Base-by-base conservation (phyloP, 2,329 filamentous ascomycete genomes). In the Verticillium nubilum region DNA sequence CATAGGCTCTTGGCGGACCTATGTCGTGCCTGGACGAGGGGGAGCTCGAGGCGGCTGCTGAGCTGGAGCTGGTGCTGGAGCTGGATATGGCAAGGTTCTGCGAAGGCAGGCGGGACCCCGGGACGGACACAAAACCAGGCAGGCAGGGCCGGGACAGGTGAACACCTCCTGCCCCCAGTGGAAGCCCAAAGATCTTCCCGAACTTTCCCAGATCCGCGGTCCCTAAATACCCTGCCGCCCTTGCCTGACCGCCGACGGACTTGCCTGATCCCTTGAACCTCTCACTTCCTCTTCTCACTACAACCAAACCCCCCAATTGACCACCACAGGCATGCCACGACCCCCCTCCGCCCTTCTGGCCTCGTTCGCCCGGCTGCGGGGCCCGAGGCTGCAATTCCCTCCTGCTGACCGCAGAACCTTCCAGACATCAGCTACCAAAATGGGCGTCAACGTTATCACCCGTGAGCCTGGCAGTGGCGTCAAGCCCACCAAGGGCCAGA, bases 391-490 rank as follows among this genome's bases (percentile, higher is more conserved):
- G 35, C 35, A 19, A n/a, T 42, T 50, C 19, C n/a, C 42, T 50
- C 42, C 42, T 19, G 19, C 42, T 50, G 19, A 50, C 42, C 42
- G 19, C 42, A 50, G 42, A 50, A 47, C 19, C 33, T 27, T 55
- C 47, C 31, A 35, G 31, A 52, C 23, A 26, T 53, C 54, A 12
- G 29, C 61, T 59, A 64, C 64, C 74, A 81, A 63, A 68, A 92
- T 92, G 89, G 88, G 83, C 74, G 90, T 97, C 69, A 82, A 79
- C 61, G 96, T 92, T 81, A 82, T 80, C 56, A 75, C 84, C 64
- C 73, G 87, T 67, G 70, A 76, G 35, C 74, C 83, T 63, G 93
- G 94, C 69, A 81, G 82, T 69, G 80, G 81, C 60, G 73, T 86
- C 68, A 79, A 75, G 65, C 90, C 94, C 60, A 71, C 76, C 65